Conservation (phyloP, 2,329 filamentous ascomycete genomes). For the Bimuria novae-zelandiae region DNA sequence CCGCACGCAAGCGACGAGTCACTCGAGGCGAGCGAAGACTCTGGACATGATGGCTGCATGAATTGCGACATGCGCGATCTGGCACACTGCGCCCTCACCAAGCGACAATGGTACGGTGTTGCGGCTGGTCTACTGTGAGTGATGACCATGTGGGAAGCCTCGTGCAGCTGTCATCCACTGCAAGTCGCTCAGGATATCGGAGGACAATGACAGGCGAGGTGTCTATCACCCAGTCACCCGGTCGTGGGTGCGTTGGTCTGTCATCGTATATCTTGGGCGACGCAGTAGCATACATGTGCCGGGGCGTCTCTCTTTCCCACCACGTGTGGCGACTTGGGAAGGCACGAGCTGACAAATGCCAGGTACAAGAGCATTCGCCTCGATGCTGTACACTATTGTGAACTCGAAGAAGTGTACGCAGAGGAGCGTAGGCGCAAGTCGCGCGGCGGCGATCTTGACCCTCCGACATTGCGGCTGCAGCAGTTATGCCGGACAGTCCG, state of each 20-base stretch:
- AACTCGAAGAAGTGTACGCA: slow-evolving; percentile 78
- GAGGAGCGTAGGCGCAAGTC: slow-evolving; percentile 64
- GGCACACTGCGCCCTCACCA: slow-evolving; percentile 76
- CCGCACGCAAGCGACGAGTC: slow-evolving; percentile 73
- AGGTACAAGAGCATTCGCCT: slow-evolving; percentile 91
- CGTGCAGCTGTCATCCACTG: neutral
- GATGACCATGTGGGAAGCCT: neutral
- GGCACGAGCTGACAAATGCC: slow-evolving; percentile 14
- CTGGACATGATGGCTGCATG: slow-evolving; percentile 82
- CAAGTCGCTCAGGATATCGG: neutral
- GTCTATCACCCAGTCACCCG: neutral
- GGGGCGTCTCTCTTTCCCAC: neutral
- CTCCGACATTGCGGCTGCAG: slow-evolving; percentile 73
- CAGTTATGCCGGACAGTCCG: slow-evolving; percentile 82
- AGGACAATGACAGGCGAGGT: neutral
- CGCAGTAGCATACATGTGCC: neutral
- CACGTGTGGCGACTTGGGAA: neutral
- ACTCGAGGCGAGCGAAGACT: slow-evolving; percentile 82
- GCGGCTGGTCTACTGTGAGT: slow-evolving; percentile 67
- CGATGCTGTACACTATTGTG: slow-evolving; percentile 93
- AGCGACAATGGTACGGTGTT: slow-evolving; percentile 70
- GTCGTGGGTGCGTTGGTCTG: neutral
- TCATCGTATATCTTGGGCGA: neutral
- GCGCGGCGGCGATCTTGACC: slow-evolving; percentile 76
- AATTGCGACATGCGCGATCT: slow-evolving; percentile 91